A percentile compares a stretch with the other conserved stretches of the same genome.
Conservation (phyloP, 2,329 filamentous ascomycete genomes). For the Rhynchosporium agropyri region DNA sequence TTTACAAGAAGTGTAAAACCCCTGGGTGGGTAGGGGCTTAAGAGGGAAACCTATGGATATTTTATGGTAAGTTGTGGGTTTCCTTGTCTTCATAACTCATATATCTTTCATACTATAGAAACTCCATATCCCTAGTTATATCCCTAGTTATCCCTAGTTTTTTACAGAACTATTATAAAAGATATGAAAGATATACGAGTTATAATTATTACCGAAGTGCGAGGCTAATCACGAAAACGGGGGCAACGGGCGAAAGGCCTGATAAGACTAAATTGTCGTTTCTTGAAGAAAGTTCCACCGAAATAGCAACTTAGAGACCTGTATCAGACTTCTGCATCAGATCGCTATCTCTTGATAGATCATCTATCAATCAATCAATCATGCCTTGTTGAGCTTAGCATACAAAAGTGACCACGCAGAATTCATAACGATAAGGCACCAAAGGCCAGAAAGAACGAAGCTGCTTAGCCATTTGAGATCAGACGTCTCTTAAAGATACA, state of each 20-base stretch:
- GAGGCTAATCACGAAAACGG: slow-evolving; percentile 18
- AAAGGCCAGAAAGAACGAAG: background rate
- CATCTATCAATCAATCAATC: too few species aligned
- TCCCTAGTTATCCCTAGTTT: slow-evolving; percentile 34
- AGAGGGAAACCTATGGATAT: too few species aligned
- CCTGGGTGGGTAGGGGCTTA: too few species aligned
- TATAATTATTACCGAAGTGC: slow-evolving; percentile 26
- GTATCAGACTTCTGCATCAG: background rate
- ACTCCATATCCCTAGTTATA: slow-evolving; percentile 32
- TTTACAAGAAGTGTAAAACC: too few species aligned
- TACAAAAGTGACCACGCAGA: background rate
- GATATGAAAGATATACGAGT: background rate
- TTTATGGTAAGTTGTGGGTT: slow-evolving; percentile 25
- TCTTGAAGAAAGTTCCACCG: background rate
- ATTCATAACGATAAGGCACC: background rate
- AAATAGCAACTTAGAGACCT: background rate
- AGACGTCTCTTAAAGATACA: background rate
- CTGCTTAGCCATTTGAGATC: background rate
- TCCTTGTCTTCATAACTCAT: slow-evolving; percentile 33
- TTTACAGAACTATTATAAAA: slow-evolving; percentile 31
- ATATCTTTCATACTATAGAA: slow-evolving; percentile 27
- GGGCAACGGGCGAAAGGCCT: slow-evolving; percentile 1
- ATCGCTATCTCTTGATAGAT: background rate
- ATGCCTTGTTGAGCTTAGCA: background rate
- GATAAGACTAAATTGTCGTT: background rate